Base-by-base conservation (phyloP, 2,329 filamentous ascomycete species). In the Nannizziopsis arthrosporioides region DNA sequence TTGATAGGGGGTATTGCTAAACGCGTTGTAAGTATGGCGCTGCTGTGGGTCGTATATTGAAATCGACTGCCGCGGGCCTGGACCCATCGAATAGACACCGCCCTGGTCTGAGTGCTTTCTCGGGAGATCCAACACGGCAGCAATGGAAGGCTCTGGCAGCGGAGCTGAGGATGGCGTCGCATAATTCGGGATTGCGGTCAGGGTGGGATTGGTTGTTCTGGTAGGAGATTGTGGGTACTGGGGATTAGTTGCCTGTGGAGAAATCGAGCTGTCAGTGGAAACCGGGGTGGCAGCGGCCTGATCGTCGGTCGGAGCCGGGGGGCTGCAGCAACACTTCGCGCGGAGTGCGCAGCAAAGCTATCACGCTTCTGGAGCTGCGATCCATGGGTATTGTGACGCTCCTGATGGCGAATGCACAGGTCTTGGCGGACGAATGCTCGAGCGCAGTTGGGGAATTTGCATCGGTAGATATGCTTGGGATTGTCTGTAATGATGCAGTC, bases 341-440 rank as follows among this genome's bases (percentile, higher is more conserved):
- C 52, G 11, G 58, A 48, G 38, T 68, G 66, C 11, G 44, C 47
- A 14, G 66, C 60, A 52, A 71, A 70, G 47, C 62, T 62, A 52
- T 73, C 70, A 51, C 71, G 69, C 54, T 71, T 70, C 55, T 73
- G 70, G 12, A 73, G 57, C 54, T 73, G 70, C n/a, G 71, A 73
- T 36, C 71, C 71, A 48, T 70, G 66, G 27, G 83, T 84, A 10
- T 81, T 85, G 65, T 90, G 85, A 38, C 85, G 78, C 62, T 90
- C 85, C 61, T 81, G 78, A 66, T 92, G 85, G 37, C 85, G 81
- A 60, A 92, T 84, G 62, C 92, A 88, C 50, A 98, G 74, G 65
- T 98, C 92, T 56, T 93, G 86, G 54, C 92, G 81, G 50, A 96
- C 90, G 68, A 96, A 98, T 30, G 85, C 82, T 44, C 90, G 83